Evolutionary conservation across 1,284 basidiomycete species (phyloP).

Genomic region (Sporisorium exsertum): DNA sequence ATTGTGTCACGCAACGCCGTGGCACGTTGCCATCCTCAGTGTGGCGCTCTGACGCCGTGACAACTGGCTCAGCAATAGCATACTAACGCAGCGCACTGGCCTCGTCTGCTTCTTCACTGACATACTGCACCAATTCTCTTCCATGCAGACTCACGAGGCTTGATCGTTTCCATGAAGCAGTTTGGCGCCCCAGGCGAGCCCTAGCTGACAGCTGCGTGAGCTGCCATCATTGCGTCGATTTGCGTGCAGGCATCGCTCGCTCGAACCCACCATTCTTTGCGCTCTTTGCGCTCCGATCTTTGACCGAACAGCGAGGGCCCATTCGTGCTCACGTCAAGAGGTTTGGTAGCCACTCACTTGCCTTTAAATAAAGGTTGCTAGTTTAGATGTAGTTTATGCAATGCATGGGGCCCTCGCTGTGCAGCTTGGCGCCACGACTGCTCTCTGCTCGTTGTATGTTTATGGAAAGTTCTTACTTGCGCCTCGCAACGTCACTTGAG

Average conservation of each 20-base stretch:
- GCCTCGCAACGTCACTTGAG: too few species aligned
- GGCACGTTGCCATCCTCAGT: background rate
- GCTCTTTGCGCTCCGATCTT: background rate
- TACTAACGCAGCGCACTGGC: background rate
- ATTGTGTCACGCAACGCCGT: background rate
- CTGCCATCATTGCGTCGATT: background rate
- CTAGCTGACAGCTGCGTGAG: background rate
- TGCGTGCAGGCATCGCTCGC: too few species aligned
- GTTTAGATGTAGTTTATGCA: background rate
- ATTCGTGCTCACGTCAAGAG: background rate
- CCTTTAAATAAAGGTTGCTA: background rate
- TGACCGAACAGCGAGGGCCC: background rate
- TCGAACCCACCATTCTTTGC: background rate
- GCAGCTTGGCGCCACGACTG: background rate
- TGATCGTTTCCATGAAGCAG: background rate
- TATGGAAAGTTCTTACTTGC: background rate
- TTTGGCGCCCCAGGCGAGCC: background rate
- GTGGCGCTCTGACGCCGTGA: background rate
- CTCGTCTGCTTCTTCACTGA: background rate
- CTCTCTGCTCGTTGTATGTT: background rate
- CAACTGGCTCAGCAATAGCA: background rate
- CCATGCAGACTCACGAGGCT: background rate
- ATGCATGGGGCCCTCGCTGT: background rate
- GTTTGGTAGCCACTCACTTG: background rate
- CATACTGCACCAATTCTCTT: background rate